Base-by-base conservation (phyloP, 352 stramenopile genomes). In the Globisporangium abappressorium region DNA sequence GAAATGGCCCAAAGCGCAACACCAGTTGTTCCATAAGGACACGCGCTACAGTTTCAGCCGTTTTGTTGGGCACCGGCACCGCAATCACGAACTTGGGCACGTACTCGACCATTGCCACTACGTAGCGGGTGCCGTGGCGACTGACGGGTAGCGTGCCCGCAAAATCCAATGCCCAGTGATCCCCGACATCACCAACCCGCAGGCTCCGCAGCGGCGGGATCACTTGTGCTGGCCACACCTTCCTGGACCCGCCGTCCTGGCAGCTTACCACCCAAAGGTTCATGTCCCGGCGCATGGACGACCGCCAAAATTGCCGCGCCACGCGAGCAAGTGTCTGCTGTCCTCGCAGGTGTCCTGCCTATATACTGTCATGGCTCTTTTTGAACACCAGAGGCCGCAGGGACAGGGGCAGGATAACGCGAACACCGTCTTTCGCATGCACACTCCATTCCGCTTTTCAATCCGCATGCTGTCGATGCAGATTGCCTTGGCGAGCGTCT, bases 1-100 rank as follows among this genome's bases (percentile, higher is more conserved):
- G 43, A 38, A 72, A 73, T 1, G 65, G 68, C 0, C 65, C 62
- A 47, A 66, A 55, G 9, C 62, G n/a, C 4, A 72, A 51, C 2
- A 75, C 54, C 14, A 71, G 58, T 20, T 34, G 4, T 0, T 74
- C 41, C 57, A 75, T 43, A 3, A 78, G 20, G 28, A 71, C 62
- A 18, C 12, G 3, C 20, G 68, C 71, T 15, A 77, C 57, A 0
- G 15, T 8, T 15, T 58, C 57, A 0, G 62, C 28, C 14, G 36
- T 53, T 18, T 64, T 53, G 0, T 51, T 46, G 22, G 28, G 36
- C 20, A 73, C 63, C 2, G 72, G 30, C 0, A 66, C 55, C 0
- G 55, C 62, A 8, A 75, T 57, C 36, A 70, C 68, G 11, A 57
- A 71, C 26, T 66, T 62, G 1, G 62, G 69, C 15, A 59, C 57